phyloP scores from a whole-genome alignment of 495 filamentous ascomycete genomes.

The Massariosphaeria phaeospora region DNA sequence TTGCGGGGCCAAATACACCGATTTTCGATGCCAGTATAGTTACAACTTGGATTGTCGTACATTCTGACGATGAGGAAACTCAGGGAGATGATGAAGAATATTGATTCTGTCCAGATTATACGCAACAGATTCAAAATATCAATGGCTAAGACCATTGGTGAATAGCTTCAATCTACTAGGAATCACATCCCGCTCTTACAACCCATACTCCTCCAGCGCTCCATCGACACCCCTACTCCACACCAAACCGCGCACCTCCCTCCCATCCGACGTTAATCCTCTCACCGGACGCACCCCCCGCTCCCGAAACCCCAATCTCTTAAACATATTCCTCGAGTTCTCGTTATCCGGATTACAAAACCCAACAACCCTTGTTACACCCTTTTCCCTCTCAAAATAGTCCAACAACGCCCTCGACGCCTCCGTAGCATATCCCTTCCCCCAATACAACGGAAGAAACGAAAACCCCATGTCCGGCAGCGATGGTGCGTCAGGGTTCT shows the following conservation, averaged over 20 bases:
- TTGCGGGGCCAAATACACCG: too few relatives aligned
- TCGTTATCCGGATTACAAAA: slow-evolving; percentile 34
- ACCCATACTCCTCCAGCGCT: too few relatives aligned
- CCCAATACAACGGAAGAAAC: slow-evolving; percentile 36
- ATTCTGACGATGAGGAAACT: too few relatives aligned
- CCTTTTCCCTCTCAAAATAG: slow-evolving; percentile 30
- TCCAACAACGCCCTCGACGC: slow-evolving; percentile 37
- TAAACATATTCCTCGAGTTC: slow-evolving; percentile 36
- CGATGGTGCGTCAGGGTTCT: slow-evolving; percentile 28
- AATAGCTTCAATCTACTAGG: too few relatives aligned
- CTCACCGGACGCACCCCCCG: slow-evolving; percentile 32
- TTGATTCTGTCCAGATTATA: too few relatives aligned
- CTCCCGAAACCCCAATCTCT: slow-evolving; percentile 39
- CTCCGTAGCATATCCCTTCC: slow-evolving; percentile 44
- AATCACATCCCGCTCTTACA: too few relatives aligned
- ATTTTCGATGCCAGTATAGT: too few relatives aligned
- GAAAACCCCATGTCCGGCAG: slow-evolving; percentile 43
- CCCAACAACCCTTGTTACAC: slow-evolving; percentile 21
- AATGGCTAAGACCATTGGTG: too few relatives aligned
- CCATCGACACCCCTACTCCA: too few relatives aligned
- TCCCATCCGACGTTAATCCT: slow-evolving; percentile 33
- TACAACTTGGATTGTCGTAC: too few relatives aligned
- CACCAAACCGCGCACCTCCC: slow-evolving; percentile 23
- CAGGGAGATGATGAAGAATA: too few relatives aligned
- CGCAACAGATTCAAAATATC: too few relatives aligned